Conservation (phyloP, 2,329 filamentous ascomycete species). For the Penicillium sp. region DNA sequence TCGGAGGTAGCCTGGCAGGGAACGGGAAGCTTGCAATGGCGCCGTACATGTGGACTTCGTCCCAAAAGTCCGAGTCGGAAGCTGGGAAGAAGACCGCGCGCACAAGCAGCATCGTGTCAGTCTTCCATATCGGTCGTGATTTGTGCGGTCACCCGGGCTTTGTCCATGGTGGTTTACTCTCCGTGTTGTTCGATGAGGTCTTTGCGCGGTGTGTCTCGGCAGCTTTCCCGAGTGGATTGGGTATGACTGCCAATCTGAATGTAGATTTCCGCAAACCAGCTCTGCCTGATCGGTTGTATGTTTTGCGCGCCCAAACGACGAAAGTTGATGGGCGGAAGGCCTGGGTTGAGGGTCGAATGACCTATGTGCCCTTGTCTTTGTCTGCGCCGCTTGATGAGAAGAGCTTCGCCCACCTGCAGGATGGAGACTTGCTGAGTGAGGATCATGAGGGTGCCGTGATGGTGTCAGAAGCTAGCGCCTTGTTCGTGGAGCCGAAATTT, state of each 20-base stretch:
- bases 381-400: slow-evolving; percentile 1
- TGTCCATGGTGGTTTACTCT: slow-evolving; percentile 31
- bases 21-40: slow-evolving; percentile 68
- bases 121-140: slow-evolving; percentile 30
- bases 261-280: slow-evolving; percentile 33
- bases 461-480: slow-evolving; percentile 33
- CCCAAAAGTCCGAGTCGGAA: slow-evolving; percentile 1
- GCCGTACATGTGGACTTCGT: slow-evolving; percentile 49
- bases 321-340: slow-evolving; percentile 34
- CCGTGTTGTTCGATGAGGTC: slow-evolving; percentile 33
- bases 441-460: slow-evolving; percentile 21
- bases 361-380: slow-evolving; percentile 17
- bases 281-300: slow-evolving; percentile 27
- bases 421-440: slow-evolving; percentile 12
- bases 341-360: slow-evolving; percentile 32
- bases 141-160: slow-evolving; percentile 33
- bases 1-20: slow-evolving; percentile 68
- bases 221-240: slow-evolving; percentile 27
- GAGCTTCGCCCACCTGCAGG: slow-evolving; percentile 1
- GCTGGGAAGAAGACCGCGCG: background rate
- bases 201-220: slow-evolving; percentile 32
- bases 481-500: slow-evolving; percentile 37
- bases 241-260: slow-evolving; percentile 35
- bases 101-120: slow-evolving; percentile 18
- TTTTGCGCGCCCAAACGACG: slow-evolving; percentile 28